phyloP scores from a whole-genome alignment of 73 alveolate genomes.

The Tetrahymena borealis region DNA sequence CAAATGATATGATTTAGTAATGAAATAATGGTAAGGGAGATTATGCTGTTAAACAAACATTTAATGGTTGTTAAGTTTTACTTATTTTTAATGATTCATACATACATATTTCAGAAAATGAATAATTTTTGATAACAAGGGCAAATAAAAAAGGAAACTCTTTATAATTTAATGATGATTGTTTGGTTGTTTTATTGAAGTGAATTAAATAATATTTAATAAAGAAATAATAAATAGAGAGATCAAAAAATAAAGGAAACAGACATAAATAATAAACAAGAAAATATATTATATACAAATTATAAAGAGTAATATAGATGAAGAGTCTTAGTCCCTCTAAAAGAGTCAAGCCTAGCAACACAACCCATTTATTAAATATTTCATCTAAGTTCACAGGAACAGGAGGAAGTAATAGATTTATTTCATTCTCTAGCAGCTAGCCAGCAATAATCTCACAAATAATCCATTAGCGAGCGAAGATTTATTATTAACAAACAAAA shows the following conservation, averaged over 20 bases:
- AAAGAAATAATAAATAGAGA: neutral
- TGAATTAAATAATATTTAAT: neutral
- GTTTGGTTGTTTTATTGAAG: neutral
- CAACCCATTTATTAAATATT: constrained; percentile 31
- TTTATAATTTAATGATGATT: no score
- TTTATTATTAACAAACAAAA: no score
- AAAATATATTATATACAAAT: neutral
- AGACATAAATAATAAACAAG: neutral
- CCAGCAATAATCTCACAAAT: neutral
- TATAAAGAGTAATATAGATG: neutral
- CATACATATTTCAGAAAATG: neutral
- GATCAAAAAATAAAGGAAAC: neutral
- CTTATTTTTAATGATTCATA: neutral
- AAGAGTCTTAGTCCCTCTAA: neutral
- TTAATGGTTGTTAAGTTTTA: neutral
- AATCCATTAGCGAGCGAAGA: neutral
- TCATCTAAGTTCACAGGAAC: constrained; percentile 40
- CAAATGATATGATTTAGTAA: no score
- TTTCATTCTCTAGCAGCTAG: neutral
- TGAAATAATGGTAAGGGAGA: no score
- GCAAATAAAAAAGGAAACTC: neutral
- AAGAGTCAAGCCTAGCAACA: neutral
- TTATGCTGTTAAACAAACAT: neutral
- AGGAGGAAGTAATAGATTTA: constrained; percentile 27
- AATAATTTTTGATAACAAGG: neutral